Evolutionary conservation across 2,329 filamentous ascomycete species (phyloP).

Genomic region (Colletotrichum nymphaeae): DNA sequence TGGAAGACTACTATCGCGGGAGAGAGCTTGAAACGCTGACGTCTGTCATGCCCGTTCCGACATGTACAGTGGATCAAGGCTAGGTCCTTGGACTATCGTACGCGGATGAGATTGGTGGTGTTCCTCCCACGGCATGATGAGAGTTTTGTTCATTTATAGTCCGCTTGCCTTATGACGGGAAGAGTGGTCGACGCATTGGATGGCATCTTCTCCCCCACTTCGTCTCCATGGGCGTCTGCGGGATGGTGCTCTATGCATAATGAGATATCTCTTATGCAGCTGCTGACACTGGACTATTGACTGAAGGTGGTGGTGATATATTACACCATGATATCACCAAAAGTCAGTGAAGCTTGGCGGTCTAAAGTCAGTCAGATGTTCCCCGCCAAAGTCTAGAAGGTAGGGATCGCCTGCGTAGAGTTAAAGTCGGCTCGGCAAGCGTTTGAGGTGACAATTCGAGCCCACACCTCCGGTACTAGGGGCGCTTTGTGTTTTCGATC

Average conservation of each 20-base stretch:
- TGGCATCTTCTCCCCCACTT: not conserved
- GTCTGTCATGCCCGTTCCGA: not conserved
- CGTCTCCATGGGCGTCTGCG: not conserved
- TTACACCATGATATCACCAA: not conserved
- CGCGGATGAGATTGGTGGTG: not conserved
- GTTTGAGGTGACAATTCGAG: not conserved
- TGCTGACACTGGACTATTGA: not conserved
- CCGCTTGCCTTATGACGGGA: not conserved
- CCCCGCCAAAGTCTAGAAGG: not conserved
- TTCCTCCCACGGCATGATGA: too few relatives aligned
- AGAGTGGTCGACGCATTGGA: too few relatives aligned
- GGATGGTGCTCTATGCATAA: not conserved
- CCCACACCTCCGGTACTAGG: not conserved
- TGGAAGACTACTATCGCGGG: not conserved
- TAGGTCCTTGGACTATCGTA: not conserved
- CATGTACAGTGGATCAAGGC: not conserved
- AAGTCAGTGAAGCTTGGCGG: not conserved
- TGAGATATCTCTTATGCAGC: not conserved
- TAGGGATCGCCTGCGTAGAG: not conserved
- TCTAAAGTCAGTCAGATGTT: not conserved
- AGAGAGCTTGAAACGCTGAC: constrained; percentile 14
- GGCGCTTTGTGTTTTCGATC: not conserved
- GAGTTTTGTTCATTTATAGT: not conserved
- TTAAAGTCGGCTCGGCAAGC: not conserved
- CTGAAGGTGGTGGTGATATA: not conserved